Percentiles rank a stretch among this genome's conserved stretches.
These are phyloP conservation scores for Geosmithia flava DNA, from an alignment of 2,329 filamentous ascomycete genomes.

Conservation along the genomic window DNA sequence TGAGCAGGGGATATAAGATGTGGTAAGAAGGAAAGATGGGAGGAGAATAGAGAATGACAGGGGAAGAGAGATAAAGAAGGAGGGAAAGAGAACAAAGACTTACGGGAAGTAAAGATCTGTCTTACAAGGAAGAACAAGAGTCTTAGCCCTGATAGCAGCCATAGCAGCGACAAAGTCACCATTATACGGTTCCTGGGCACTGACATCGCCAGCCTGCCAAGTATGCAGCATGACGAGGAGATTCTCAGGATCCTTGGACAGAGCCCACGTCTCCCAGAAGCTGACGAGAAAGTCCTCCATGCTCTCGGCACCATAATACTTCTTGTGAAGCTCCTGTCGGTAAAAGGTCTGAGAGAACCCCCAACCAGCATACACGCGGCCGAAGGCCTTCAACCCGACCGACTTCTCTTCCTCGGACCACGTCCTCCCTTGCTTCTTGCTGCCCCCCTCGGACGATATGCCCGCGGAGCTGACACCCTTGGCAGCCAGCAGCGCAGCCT, in stretches of 20 bases:
- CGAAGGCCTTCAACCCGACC: slow-evolving; percentile 53
- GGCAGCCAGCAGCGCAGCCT: slow-evolving; percentile 27
- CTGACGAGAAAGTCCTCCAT: slow-evolving; percentile 63
- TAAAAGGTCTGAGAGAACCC: slow-evolving; percentile 74
- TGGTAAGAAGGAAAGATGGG: too few species aligned
- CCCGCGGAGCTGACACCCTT: slow-evolving; percentile 38
- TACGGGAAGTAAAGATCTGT: slow-evolving; percentile 69
- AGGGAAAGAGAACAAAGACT: too few species aligned
- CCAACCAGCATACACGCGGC: slow-evolving; percentile 68
- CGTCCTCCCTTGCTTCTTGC: neutral
- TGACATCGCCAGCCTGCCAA: slow-evolving; percentile 66
- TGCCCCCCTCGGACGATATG: slow-evolving; percentile 8
- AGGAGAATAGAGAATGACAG: too few species aligned
- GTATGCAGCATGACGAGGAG: slow-evolving; percentile 64
- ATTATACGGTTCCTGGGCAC: slow-evolving; percentile 55
- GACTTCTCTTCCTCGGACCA: slow-evolving; percentile 28
- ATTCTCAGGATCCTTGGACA: slow-evolving; percentile 65
- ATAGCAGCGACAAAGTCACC: slow-evolving; percentile 54
- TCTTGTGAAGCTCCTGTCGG: slow-evolving; percentile 56
- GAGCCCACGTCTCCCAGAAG: slow-evolving; percentile 68
- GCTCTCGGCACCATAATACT: slow-evolving; percentile 47
- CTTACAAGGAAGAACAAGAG: slow-evolving; percentile 56
- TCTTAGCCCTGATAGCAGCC: slow-evolving; percentile 58
- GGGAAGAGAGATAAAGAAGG: neutral
- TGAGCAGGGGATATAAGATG: too few species aligned